These are phyloP conservation scores for Russula lepida DNA, from an alignment of 768 basidiomycete genomes.

Conservation along the genomic window DNA sequence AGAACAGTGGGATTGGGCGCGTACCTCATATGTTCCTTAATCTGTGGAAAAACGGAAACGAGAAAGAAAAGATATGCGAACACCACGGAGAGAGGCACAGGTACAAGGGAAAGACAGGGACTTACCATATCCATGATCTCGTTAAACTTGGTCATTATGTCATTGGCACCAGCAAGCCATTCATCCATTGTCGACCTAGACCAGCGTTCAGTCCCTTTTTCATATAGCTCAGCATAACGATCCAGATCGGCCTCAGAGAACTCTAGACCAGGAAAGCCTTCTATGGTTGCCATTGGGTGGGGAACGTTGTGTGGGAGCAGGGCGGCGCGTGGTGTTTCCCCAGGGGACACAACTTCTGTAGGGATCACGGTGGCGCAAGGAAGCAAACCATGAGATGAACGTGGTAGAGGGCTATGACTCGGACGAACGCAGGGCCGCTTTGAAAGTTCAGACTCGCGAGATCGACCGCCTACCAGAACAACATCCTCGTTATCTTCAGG, in stretches of 20 bases:
- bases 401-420: not conserved
- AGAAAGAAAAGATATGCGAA: not conserved
- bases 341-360: not conserved
- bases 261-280: constrained; percentile 12
- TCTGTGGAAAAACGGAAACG: constrained; percentile 20
- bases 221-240: constrained; percentile 37
- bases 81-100: not conserved
- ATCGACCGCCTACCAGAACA: not conserved
- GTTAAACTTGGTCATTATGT: constrained; percentile 34
- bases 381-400: not conserved
- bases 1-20: constrained; percentile 15
- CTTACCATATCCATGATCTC: constrained; percentile 45
- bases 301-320: not conserved
- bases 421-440: constrained; percentile 2
- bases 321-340: not conserved
- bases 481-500: not conserved
- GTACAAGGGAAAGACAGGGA: constrained; percentile 9
- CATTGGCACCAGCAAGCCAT: constrained; percentile 48
- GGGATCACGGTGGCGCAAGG: not conserved
- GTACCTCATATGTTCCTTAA: constrained; percentile 44
- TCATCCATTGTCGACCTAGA: constrained; percentile 42
- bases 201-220: constrained; percentile 40
- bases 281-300: not conserved
- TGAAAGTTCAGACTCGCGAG: not conserved
- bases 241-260: constrained; percentile 33